These are phyloP conservation scores for Beauveria scarabaeidicola DNA, from an alignment of 2,329 filamentous ascomycete species.

Conservation along the genomic window DNA sequence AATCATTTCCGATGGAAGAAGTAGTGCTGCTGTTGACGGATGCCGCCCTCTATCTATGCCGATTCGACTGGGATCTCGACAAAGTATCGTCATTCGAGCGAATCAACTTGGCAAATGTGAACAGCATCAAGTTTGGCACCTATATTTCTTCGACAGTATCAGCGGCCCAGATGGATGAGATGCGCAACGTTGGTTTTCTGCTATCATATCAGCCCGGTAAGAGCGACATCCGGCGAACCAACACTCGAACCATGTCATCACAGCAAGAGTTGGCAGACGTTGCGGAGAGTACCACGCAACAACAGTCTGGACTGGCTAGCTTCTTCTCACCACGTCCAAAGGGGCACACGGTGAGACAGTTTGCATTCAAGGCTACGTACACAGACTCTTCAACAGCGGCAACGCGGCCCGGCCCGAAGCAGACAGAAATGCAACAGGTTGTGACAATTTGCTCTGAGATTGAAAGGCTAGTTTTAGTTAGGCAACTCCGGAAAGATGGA, in stretches of 20 bases:
- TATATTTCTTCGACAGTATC: slow-evolving; percentile 89
- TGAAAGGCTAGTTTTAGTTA: slow-evolving; percentile 52
- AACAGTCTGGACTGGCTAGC: slow-evolving; percentile 29
- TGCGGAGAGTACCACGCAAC: slow-evolving; percentile 16
- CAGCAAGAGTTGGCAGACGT: slow-evolving; percentile 24
- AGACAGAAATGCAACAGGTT: slow-evolving; percentile 48
- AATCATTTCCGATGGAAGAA: slow-evolving; percentile 72
- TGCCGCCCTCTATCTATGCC: slow-evolving; percentile 75
- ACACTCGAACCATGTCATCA: slow-evolving; percentile 71
- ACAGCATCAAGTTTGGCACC: slow-evolving; percentile 66
- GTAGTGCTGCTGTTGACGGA: slow-evolving; percentile 82
- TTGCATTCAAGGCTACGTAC: slow-evolving; percentile 50
- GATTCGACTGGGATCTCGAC: slow-evolving; percentile 91
- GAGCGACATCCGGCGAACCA: slow-evolving; percentile 66
- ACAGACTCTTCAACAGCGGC: slow-evolving; percentile 46
- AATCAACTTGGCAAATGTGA: slow-evolving; percentile 66
- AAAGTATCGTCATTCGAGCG: slow-evolving; percentile 91
- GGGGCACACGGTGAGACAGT: slow-evolving; percentile 27
- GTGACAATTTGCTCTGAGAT: slow-evolving; percentile 68
- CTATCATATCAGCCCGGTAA: slow-evolving; percentile 67
- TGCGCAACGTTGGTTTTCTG: slow-evolving; percentile 75
- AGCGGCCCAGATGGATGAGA: slow-evolving; percentile 64
- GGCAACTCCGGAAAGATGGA: slow-evolving; percentile 31
- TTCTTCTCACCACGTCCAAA: slow-evolving; percentile 33
- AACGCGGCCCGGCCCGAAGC: slow-evolving; percentile 35